Evolutionary conservation across 2,329 filamentous ascomycete genomes (phyloP).

Genomic region (Sclerotinia glacialis): DNA sequence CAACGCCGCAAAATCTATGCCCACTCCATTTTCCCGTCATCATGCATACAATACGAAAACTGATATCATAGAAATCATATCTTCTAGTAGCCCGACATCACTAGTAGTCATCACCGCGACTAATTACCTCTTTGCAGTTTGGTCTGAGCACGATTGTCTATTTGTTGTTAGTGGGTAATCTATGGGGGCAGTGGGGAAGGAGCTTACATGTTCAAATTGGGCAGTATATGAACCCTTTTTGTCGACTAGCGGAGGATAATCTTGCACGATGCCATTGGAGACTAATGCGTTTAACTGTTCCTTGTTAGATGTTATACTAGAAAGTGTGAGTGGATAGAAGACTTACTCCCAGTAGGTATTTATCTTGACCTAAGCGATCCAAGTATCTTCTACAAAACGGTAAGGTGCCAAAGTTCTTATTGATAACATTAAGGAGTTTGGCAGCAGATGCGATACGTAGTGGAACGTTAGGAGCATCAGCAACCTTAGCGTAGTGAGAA

Average conservation of each 20-base stretch:
- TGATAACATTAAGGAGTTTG: conserved; percentile 81
- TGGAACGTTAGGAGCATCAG: conserved; percentile 71
- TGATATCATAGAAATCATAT: background rate
- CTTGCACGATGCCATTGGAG: conserved; percentile 77
- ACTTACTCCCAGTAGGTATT: conserved; percentile 83
- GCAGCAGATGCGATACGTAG: conserved; percentile 79
- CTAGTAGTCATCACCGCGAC: conserved; percentile 79
- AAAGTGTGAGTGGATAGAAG: background rate
- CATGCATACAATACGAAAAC: conserved; percentile 15
- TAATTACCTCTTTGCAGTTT: conserved; percentile 83
- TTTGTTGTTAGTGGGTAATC: conserved; percentile 45
- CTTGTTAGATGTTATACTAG: conserved; percentile 35
- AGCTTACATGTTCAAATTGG: conserved; percentile 81
- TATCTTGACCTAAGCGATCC: conserved; percentile 89
- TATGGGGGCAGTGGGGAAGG: background rate
- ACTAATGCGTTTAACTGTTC: conserved; percentile 80
- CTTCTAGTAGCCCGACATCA: background rate
- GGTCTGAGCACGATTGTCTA: conserved; percentile 74
- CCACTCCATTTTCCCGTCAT: conserved; percentile 2
- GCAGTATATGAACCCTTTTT: conserved; percentile 94
- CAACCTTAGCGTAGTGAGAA: conserved; percentile 79
- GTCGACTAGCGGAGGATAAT: conserved; percentile 85
- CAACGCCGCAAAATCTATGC: conserved; percentile 15
- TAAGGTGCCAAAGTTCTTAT: conserved; percentile 92
- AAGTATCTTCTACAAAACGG: conserved; percentile 89